Percentiles rank a stretch among this genome's conserved stretches.
phyloP scores from a whole-genome alignment of 1,284 basidiomycete genomes.

The Serendipita sp. region DNA sequence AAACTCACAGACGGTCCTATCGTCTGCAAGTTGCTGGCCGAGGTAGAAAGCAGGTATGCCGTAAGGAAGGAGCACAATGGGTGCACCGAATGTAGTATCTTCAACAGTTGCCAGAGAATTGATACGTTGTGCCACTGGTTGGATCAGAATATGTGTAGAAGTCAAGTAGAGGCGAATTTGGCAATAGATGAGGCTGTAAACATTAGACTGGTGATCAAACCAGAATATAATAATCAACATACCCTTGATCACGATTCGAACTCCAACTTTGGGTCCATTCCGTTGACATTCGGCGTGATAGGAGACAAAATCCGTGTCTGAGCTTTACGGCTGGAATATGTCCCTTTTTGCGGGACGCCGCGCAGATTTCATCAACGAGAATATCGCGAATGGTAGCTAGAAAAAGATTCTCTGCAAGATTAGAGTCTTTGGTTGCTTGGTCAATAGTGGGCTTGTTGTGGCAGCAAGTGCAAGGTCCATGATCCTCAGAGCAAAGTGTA shows the following conservation, averaged over 20 bases:
- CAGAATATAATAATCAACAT: not conserved
- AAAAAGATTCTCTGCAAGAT: slow-evolving; percentile 32
- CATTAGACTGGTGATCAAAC: not conserved
- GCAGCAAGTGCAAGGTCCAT: slow-evolving; percentile 13
- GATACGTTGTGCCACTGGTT: slow-evolving; percentile 34
- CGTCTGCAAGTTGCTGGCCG: slow-evolving; percentile 12
- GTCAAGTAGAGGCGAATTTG: slow-evolving; percentile 43
- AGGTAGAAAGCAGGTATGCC: slow-evolving; percentile 59
- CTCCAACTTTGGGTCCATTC: slow-evolving; percentile 55
- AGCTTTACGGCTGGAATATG: slow-evolving; percentile 9
- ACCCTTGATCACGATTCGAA: not conserved
- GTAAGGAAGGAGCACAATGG: slow-evolving; percentile 51
- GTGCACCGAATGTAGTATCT: slow-evolving; percentile 39
- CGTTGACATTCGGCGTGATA: slow-evolving; percentile 27
- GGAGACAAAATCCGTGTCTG: slow-evolving; percentile 41
- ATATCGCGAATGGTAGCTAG: slow-evolving; percentile 32
- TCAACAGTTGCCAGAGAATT: slow-evolving; percentile 12
- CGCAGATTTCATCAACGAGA: slow-evolving; percentile 43
- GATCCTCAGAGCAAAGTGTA: slow-evolving; percentile 3
- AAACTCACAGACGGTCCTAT: not conserved
- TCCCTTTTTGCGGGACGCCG: slow-evolving; percentile 20
- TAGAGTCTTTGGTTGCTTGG: slow-evolving; percentile 22
- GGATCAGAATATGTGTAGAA: slow-evolving; percentile 37
- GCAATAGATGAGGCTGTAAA: slow-evolving; percentile 32
- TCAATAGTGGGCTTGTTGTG: slow-evolving; percentile 15